These are phyloP conservation scores for Mortierella sp. DNA, from an alignment of 371 early-diverging fungal genomes.

Conservation along the genomic window DNA sequence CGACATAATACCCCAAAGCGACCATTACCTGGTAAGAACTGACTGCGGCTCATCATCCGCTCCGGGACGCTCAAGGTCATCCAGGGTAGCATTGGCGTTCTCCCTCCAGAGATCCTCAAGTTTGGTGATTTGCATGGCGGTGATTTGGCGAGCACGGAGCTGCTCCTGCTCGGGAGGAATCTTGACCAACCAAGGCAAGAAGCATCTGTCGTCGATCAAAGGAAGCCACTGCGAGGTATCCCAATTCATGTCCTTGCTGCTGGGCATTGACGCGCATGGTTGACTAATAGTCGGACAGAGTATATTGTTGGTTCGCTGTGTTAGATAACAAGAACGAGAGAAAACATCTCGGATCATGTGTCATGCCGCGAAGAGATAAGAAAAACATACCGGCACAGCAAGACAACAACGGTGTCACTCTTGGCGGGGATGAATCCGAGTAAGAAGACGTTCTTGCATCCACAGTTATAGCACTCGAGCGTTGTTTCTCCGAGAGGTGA, in stretches of 20 bases:
- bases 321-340: background rate
- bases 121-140: conserved; percentile 85
- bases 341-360: background rate
- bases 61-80: conserved; percentile 88
- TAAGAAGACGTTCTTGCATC: conserved; percentile 95
- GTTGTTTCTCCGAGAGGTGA: conserved; percentile 94
- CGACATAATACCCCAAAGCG: too few species aligned
- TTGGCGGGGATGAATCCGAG: conserved; percentile 99
- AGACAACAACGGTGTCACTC: conserved; percentile 96
- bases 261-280: conserved; percentile 93
- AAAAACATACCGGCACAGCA: conserved; percentile 88
- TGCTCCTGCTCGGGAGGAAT: conserved; percentile 92
- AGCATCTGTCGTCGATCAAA: conserved; percentile 94
- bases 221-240: conserved; percentile 97
- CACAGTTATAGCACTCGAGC: conserved; percentile 98
- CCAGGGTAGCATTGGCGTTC: conserved; percentile 80
- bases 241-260: conserved; percentile 96
- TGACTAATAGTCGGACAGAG: conserved; percentile 66
- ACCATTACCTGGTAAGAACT: conserved; percentile 78
- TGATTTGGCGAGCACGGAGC: conserved; percentile 87
- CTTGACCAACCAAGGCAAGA: conserved; percentile 96
- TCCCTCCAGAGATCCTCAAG: conserved; percentile 96
- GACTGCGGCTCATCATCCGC: conserved; percentile 90
- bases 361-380: background rate
- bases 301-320: background rate